Evolutionary conservation across 345 rosid species (phyloP).

Genomic region (Bruguiera sexangula): DNA sequence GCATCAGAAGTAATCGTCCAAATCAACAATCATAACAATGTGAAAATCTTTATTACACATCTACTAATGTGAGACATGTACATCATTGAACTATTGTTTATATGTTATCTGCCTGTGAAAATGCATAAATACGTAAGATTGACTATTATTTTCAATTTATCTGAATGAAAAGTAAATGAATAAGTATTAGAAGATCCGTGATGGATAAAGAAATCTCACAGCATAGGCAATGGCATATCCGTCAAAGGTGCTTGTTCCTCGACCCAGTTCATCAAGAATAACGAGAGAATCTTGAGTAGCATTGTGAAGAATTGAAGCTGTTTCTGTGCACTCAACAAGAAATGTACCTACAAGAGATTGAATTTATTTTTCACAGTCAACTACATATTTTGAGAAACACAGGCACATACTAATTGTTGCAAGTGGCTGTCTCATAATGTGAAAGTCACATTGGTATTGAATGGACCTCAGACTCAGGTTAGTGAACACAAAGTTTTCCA

Average conservation of each 20-base stretch:
- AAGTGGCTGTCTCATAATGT: not conserved
- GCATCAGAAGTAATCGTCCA: no score
- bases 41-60: no score
- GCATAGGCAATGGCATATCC: conserved; percentile 97
- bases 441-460: no score
- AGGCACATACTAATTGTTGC: conserved; percentile 5
- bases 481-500: no score
- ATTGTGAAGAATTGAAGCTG: conserved; percentile 91
- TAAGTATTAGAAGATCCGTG: not conserved
- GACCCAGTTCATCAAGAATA: conserved; percentile 90
- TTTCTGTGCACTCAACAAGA: conserved; percentile 86
- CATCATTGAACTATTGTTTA: no score
- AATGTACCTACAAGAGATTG: conserved; percentile 63
- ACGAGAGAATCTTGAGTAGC: conserved; percentile 92
- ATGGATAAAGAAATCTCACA: conserved; percentile 38
- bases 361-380: conserved; percentile 13
- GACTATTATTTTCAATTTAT: no score
- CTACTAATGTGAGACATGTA: no score
- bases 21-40: no score
- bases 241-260: conserved; percentile 96
- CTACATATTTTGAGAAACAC: conserved; percentile 4
- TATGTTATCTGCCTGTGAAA: no score
- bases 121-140: no score
- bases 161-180: no score
- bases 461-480: no score